Evolutionary conservation across 1,284 basidiomycete genomes (phyloP).

Genomic region (Albatrellus sp.): DNA sequence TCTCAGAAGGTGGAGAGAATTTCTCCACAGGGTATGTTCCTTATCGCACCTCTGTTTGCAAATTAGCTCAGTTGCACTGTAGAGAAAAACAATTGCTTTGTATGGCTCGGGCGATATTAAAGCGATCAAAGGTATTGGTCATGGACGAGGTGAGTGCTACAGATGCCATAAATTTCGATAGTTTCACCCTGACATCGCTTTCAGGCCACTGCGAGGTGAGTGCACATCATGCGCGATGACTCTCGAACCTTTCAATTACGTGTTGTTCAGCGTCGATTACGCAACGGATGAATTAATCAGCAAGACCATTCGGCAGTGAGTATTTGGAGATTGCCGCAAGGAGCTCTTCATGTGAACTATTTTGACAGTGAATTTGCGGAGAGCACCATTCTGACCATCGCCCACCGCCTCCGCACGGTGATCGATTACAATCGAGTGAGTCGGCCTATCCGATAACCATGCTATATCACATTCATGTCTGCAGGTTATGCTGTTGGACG

Average conservation of each 20-base stretch:
- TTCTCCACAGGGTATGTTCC: slow-evolving; percentile 69
- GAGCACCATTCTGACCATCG: slow-evolving; percentile 47
- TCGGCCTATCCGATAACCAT: slow-evolving; percentile 5
- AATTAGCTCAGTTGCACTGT: slow-evolving; percentile 1
- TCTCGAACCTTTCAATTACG: neutral
- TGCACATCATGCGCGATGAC: neutral
- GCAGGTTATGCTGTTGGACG: slow-evolving; percentile 79
- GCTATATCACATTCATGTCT: neutral
- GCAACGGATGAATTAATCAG: slow-evolving; percentile 67
- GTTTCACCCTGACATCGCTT: slow-evolving; percentile 2
- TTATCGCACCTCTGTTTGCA: neutral
- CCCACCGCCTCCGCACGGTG: slow-evolving; percentile 56
- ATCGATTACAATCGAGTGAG: slow-evolving; percentile 45
- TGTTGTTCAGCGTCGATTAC: slow-evolving; percentile 49
- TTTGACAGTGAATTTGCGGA: slow-evolving; percentile 36
- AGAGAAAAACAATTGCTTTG: slow-evolving; percentile 76
- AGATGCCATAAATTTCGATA: neutral
- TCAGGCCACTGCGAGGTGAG: slow-evolving; percentile 55
- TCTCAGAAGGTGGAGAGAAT: slow-evolving; percentile 88
- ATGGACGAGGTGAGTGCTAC: slow-evolving; percentile 65
- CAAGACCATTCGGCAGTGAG: slow-evolving; percentile 63
- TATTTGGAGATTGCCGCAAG: slow-evolving; percentile 4
- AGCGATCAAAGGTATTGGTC: slow-evolving; percentile 62
- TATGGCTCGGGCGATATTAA: slow-evolving; percentile 75
- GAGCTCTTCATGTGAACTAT: slow-evolving; percentile 22